Evolutionary conservation across 208 protist genomes (phyloP), one percentile per base, ranked within the genome.

Genomic region (Wallacemonas collosoma): DNA sequence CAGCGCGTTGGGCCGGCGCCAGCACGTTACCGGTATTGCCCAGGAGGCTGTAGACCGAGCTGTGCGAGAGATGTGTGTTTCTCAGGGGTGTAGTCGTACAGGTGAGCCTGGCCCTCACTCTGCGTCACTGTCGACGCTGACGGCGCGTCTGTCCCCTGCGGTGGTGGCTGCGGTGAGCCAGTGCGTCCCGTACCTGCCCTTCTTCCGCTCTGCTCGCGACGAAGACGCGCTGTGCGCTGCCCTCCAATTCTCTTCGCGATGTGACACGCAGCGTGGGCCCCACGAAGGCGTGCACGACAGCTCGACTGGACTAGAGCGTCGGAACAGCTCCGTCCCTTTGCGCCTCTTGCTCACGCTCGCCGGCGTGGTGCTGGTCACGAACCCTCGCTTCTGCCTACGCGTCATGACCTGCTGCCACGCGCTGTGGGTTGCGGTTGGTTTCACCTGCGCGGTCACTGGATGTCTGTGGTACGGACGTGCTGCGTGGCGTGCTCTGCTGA

Each of bases 161-260:
- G 45, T 50, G 17, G 53, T 57, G 5, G 9, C 9, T n/a, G 53
- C 11, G 11, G 53, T 57, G 53, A 7, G 9, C 56, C 3, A 40
- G 38, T n/a, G 8, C 60, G 60, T 51, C 9, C 15, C 17, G 60
- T 62, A 26, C 38, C 36, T 62, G 1, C 56, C 56, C 56, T 36
- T 65, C 60, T 65, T 65, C 15, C 60, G 60, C 43, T 65, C 60
- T 36, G 41, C 43, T 26, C 4, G 36, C 15, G 60, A 65, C 8
- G 40, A 41, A 14, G 60, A 44, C 5, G 36, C 56, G 8, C 8
- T 50, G 8, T 50, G 6, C 12, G 45, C 45, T 6, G 6, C 8
- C 8, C 45, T 50, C 8, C 45, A 50, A 6, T 6, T 26, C 26
- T 26, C 26, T 26, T 26, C 26, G 26, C 26, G 26, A 26, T 26